Conservation (phyloP, 495 filamentous ascomycete species). For the Hypoxylon fuscum region DNA sequence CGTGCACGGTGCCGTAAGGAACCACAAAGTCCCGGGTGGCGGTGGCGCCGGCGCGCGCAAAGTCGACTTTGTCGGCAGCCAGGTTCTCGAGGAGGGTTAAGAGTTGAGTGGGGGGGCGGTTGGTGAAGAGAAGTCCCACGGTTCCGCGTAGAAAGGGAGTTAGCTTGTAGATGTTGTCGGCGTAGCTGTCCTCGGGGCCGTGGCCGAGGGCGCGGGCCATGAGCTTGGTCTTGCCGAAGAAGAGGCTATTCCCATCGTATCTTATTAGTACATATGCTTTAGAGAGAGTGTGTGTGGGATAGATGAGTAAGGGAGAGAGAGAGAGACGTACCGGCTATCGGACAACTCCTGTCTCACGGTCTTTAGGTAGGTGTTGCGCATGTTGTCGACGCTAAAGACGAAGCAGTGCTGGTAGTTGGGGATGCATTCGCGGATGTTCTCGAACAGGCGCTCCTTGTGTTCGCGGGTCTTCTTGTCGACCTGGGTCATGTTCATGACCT, state of each 20-base stretch:
- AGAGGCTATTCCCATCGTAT: slow-evolving; percentile 81
- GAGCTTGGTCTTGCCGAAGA: slow-evolving; percentile 99
- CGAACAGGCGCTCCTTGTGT: slow-evolving; percentile 85
- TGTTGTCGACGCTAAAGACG: slow-evolving; percentile 94
- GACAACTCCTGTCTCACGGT: slow-evolving; percentile 83
- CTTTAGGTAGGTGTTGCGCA: slow-evolving; percentile 98
- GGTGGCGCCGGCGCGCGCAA: slow-evolving; percentile 83
- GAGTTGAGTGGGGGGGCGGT: slow-evolving; percentile 72
- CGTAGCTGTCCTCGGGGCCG: slow-evolving; percentile 76
- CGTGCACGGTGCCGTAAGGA: slow-evolving; percentile 79
- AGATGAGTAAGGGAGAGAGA: slow-evolving; percentile 5
- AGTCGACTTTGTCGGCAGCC: slow-evolving; percentile 70
- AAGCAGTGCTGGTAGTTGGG: slow-evolving; percentile 89
- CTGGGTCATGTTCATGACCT: slow-evolving; percentile 86
- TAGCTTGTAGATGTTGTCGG: slow-evolving; percentile 74
- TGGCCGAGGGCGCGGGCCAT: slow-evolving; percentile 91
- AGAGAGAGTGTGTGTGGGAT: no score
- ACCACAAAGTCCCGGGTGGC: slow-evolving; percentile 78
- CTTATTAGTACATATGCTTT: no score
- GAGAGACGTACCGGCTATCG: slow-evolving; percentile 76
- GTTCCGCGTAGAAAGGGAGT: slow-evolving; percentile 77
- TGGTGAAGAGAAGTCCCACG: slow-evolving; percentile 91
- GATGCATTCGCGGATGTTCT: slow-evolving; percentile 84
- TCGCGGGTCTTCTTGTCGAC: slow-evolving; percentile 90
- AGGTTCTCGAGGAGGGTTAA: slow-evolving; percentile 77